Evolutionary conservation across 495 filamentous ascomycete genomes (phyloP).

Genomic region (Aspergillus nanangensis): DNA sequence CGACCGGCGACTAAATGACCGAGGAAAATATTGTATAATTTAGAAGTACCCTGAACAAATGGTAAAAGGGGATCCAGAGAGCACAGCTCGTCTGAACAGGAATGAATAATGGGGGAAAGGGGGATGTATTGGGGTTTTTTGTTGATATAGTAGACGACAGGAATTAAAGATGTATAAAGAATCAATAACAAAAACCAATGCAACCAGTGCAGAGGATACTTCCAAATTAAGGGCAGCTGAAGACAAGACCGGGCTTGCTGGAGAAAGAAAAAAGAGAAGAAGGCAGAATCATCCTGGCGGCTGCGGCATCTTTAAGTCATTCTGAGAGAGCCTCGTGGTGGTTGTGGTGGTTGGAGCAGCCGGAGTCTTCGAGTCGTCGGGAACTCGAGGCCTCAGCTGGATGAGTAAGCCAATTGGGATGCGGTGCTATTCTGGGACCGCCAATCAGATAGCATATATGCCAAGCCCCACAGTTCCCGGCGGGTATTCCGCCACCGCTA

Average conservation of each 20-base stretch:
- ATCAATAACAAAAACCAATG: conserved; percentile 40
- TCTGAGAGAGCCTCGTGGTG: neutral
- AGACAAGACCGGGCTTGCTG: conserved; percentile 69
- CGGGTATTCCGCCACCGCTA: conserved; percentile 18
- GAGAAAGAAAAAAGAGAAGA: conserved; percentile 50
- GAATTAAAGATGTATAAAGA: conserved; percentile 25
- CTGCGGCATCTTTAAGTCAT: conserved; percentile 31
- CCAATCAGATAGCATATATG: neutral
- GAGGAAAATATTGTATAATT: conserved; percentile 25
- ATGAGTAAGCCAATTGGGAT: too few species aligned
- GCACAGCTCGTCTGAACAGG: conserved; percentile 39
- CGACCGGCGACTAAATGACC: conserved; percentile 48
- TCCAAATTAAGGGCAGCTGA: conserved; percentile 53
- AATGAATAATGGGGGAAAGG: conserved; percentile 19
- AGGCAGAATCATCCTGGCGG: conserved; percentile 32
- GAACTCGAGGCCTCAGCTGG: too few species aligned
- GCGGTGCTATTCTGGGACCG: too few species aligned
- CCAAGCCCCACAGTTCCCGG: conserved; percentile 3
- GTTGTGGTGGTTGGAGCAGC: too few species aligned
- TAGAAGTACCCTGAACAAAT: conserved; percentile 27
- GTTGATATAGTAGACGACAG: neutral
- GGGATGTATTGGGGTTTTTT: conserved; percentile 2
- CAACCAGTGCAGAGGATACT: conserved; percentile 47
- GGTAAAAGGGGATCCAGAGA: conserved; percentile 30
- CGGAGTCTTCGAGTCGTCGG: too few species aligned